phyloP scores from a whole-genome alignment of 2,329 filamentous ascomycete genomes.

The Allantophomopsis lycopodina region DNA sequence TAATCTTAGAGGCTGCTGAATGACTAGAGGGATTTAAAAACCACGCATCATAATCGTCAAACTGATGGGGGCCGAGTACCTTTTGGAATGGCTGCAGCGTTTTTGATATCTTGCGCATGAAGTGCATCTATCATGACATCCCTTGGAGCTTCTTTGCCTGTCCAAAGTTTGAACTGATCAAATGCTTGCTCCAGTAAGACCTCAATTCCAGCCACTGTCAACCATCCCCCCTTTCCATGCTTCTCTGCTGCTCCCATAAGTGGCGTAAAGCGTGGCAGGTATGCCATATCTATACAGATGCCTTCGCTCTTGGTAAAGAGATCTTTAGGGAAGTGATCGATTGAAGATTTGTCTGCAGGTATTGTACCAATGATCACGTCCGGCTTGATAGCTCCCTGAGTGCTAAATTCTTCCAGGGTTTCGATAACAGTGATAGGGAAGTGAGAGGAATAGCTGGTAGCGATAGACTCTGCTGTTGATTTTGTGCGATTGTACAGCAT shows the following conservation, averaged over 20 bases:
- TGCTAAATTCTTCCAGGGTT: not conserved
- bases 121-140: conserved; percentile 37
- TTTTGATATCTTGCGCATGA: not conserved
- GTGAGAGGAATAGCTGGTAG: not conserved
- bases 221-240: conserved; percentile 30
- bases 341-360: conserved; percentile 1
- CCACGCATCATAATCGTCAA: too few relatives aligned
- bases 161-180: conserved; percentile 55
- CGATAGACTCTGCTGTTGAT: conserved; percentile 1
- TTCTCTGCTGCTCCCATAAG: not conserved
- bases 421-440: conserved; percentile 1
- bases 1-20: too few relatives aligned
- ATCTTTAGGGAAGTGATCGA: not conserved
- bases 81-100: too few relatives aligned
- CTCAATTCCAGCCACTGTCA: conserved; percentile 63
- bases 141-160: conserved; percentile 46
- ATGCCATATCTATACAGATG: conserved; percentile 5
- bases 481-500: conserved; percentile 58
- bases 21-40: too few relatives aligned
- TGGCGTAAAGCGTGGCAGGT: conserved; percentile 1
- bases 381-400: not conserved
- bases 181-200: conserved; percentile 67
- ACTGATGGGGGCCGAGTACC: too few relatives aligned
- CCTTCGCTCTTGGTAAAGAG: conserved; percentile 27
- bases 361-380: conserved; percentile 2